Base-by-base conservation (phyloP, 2,329 filamentous ascomycete species). In the Trichoderma koningiopsis region DNA sequence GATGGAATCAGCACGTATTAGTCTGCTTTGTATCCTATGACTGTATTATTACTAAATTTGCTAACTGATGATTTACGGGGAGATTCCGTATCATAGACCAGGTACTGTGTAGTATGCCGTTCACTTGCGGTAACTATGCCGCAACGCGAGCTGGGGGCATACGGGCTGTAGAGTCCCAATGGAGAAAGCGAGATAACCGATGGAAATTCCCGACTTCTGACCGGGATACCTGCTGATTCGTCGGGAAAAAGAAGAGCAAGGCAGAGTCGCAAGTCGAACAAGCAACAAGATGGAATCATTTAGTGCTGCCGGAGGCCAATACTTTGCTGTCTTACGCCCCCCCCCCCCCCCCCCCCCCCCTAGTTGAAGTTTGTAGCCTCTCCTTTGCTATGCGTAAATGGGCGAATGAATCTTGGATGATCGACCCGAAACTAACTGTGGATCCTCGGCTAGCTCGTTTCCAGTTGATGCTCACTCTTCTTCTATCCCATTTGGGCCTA, bases 201-300 rank as follows among this genome's bases (percentile, higher is more conserved):
- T 14, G 14, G 7, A 5, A 19, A 37, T 19, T 19, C 14, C 59
- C 49, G 60, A 63, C n/a, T 37, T 37, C 53, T 29, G 47, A n/a
- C 40, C 47, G 40, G 60, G 60, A 63, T n/a, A n/a, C 16, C 35
- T 24, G 31, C 52, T 33, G 43, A 35, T 22, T 52, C 19, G 27
- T 52, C 29, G 37, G 31, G 10, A 63, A 37, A 31, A 33, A 10
- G n/a, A 22, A 11, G 8, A 40, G 37, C 37, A 40, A 43, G 40
- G n/a, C 22, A 43, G 37, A 43, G 35, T 35, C 22, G 33, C 29
- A 19, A 62, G 59, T 35, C 29, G 13, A 43, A 57, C 55, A 35
- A 57, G 2, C 40, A 43, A 43, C 3, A 6, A n/a, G 10, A 49
- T 58, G 52, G 52, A 66, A 66, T 66, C 53, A 66, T 66, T 58